Evolutionary conservation across 768 basidiomycete species (phyloP).

Genomic region (Amanita thiersii): DNA sequence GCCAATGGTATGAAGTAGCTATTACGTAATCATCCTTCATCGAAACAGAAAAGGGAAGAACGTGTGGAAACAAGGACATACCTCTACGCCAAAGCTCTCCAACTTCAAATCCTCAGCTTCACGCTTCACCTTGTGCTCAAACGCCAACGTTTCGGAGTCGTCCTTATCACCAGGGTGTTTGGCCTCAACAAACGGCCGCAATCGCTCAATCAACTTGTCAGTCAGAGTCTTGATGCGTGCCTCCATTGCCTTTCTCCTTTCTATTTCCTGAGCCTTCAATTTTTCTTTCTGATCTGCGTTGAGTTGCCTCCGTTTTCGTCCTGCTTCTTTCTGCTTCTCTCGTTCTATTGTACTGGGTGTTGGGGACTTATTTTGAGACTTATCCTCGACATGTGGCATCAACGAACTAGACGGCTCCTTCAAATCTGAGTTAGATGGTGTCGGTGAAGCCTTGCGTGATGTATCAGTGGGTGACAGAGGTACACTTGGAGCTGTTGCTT

Average conservation of each 20-base stretch:
- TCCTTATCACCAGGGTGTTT: slow-evolving; percentile 71
- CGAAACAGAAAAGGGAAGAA: not conserved
- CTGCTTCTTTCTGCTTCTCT: slow-evolving; percentile 35
- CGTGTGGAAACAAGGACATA: slow-evolving; percentile 22
- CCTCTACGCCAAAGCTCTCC: slow-evolving; percentile 97
- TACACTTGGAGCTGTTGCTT: slow-evolving; percentile 11
- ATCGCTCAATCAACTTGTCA: slow-evolving; percentile 72
- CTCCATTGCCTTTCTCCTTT: slow-evolving; percentile 73
- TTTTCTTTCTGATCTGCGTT: slow-evolving; percentile 82
- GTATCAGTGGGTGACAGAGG: slow-evolving; percentile 9
- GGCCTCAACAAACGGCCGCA: slow-evolving; percentile 89
- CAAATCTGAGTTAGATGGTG: slow-evolving; percentile 7
- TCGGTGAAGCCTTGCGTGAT: slow-evolving; percentile 8
- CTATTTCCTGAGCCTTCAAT: slow-evolving; percentile 72
- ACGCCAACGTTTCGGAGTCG: slow-evolving; percentile 77
- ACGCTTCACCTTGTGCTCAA: slow-evolving; percentile 64
- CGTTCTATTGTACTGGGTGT: slow-evolving; percentile 22
- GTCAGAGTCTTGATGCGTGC: slow-evolving; percentile 69
- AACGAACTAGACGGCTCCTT: slow-evolving; percentile 8
- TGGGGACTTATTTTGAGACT: slow-evolving; percentile 11
- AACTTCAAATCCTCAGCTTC: slow-evolving; percentile 95
- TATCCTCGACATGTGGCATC: not conserved
- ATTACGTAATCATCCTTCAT: too few species aligned
- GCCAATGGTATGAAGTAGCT: slow-evolving; percentile 88
- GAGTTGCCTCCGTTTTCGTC: slow-evolving; percentile 42